These are phyloP conservation scores for Candida qinlingensis DNA, from an alignment of 805 yeast species.

Conservation along the genomic window DNA sequence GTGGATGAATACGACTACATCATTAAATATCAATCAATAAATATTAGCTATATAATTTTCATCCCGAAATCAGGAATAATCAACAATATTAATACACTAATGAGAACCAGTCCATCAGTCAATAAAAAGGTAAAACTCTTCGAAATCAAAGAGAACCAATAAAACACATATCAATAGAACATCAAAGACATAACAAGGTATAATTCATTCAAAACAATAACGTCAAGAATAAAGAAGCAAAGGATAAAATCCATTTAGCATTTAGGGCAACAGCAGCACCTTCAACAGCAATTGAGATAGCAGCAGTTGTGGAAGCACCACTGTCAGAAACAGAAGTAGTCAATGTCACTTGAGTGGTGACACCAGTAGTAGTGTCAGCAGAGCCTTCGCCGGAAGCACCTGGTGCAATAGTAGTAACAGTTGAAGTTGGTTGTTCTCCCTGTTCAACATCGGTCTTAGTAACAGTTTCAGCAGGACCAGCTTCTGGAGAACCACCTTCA, in stretches of 20 bases:
- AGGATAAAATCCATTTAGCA: not conserved
- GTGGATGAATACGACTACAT: not conserved
- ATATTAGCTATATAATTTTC: too few species aligned
- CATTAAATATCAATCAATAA: not conserved
- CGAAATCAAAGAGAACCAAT: not conserved
- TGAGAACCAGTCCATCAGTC: not conserved
- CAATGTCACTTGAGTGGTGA: not conserved
- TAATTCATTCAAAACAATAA: not conserved
- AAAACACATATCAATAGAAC: not conserved
- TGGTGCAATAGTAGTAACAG: too few species aligned
- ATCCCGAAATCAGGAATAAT: not conserved
- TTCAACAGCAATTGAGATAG: not conserved
- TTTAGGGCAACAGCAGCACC: not conserved
- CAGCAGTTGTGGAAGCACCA: not conserved
- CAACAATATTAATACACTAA: not conserved
- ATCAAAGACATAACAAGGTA: not conserved
- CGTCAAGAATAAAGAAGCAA: not conserved
- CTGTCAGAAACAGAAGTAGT: not conserved
- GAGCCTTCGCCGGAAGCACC: not conserved
- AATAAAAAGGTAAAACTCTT: not conserved
- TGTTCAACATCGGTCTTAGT: too few species aligned
- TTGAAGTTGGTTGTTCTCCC: too few species aligned
- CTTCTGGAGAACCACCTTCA: too few species aligned
- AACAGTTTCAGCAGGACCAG: too few species aligned
- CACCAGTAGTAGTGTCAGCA: not conserved